Conservation (phyloP, 345 rosid species). For the Murraya paniculata region DNA sequence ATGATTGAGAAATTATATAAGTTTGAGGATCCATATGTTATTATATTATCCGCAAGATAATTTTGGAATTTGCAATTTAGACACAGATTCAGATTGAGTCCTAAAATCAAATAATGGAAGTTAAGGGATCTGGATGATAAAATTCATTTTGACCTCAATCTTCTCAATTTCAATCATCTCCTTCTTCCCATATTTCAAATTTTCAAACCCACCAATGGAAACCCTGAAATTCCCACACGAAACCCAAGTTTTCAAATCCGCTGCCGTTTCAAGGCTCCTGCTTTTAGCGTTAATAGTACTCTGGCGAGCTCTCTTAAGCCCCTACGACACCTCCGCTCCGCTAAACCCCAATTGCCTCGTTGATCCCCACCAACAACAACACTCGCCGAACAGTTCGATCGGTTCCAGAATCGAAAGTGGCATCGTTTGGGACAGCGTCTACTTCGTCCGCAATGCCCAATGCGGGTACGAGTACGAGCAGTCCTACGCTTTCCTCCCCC, state of each 20-base stretch:
- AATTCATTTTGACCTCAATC: not conserved
- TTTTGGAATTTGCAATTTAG: no score
- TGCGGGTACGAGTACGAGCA: conserved; percentile 97
- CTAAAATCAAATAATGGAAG: not conserved
- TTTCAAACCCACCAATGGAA: not conserved
- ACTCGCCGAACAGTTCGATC: conserved; percentile 18
- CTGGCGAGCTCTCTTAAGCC: conserved; percentile 62
- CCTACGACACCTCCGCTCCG: conserved; percentile 86
- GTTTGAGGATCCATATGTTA: not conserved
- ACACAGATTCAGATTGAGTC: no score
- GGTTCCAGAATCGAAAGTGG: conserved; percentile 48
- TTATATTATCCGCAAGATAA: no score
- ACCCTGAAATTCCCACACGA: conserved; percentile 23
- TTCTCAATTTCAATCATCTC: not conserved
- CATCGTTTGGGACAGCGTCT: conserved; percentile 90
- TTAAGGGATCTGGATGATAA: not conserved
- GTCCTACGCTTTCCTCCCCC: conserved; percentile 82
- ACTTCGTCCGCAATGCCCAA: conserved; percentile 69
- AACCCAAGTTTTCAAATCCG: conserved; percentile 47
- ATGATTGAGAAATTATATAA: no score
- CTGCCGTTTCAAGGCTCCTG: conserved; percentile 55
- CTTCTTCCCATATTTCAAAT: not conserved
- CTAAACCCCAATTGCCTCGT: conserved; percentile 57
- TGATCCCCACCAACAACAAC: conserved; percentile 11
- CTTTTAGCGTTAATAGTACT: conserved; percentile 47